These are phyloP conservation scores for Physocladia obscura DNA, from an alignment of 192 early-diverging fungal genomes.

Conservation along the genomic window DNA sequence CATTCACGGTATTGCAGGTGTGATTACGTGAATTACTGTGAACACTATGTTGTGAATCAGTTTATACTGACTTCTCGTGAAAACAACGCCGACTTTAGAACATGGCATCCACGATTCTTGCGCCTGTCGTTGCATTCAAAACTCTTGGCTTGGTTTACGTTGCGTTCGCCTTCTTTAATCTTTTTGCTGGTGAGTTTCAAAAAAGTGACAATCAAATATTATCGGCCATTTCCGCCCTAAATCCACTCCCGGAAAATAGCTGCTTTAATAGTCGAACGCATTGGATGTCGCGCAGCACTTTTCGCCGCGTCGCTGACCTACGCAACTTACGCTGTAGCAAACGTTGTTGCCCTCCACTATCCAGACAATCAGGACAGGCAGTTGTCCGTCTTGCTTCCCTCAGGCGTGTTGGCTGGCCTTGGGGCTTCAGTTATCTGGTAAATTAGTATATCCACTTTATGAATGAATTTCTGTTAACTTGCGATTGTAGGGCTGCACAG, in stretches of 20 bases:
- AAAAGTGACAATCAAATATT: too few relatives aligned
- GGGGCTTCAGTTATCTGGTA: conserved; percentile 26
- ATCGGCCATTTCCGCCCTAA: background rate
- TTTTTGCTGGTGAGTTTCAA: conserved; percentile 22
- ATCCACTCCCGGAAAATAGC: background rate
- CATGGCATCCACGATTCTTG: conserved; percentile 23
- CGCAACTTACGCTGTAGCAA: conserved; percentile 6
- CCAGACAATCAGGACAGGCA: conserved; percentile 3
- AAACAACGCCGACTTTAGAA: conserved; percentile 8
- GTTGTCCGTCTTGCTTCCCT: conserved; percentile 14
- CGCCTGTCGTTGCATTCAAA: conserved; percentile 9
- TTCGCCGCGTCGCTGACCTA: conserved; percentile 23
- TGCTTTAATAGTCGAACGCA: conserved; percentile 17
- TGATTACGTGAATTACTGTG: background rate
- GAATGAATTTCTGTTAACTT: background rate
- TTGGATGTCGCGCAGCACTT: conserved; percentile 19
- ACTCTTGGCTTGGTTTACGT: conserved; percentile 26
- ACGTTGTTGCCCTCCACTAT: conserved; percentile 10
- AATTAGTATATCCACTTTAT: background rate
- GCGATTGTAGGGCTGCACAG: conserved; percentile 14
- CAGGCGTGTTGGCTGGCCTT: conserved; percentile 18
- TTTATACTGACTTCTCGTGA: background rate
- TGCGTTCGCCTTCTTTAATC: conserved; percentile 31
- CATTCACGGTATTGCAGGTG: conserved; percentile 21
- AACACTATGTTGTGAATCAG: background rate